These are phyloP conservation scores for Hibiscus mutabilis DNA, from an alignment of 345 rosid genomes.

Conservation along the genomic window DNA sequence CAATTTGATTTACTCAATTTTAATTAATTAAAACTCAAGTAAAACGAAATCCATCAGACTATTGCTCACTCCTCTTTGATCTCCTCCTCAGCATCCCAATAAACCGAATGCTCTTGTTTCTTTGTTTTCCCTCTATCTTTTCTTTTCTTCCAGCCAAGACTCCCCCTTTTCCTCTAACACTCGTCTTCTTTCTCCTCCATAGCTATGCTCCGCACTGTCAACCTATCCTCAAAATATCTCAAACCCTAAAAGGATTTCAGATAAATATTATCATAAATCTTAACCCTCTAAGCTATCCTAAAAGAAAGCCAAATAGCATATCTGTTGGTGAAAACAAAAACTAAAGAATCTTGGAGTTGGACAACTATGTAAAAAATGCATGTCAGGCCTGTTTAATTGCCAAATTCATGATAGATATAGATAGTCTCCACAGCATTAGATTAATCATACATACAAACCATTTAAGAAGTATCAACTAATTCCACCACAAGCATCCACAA, in stretches of 20 bases:
- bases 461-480: background rate
- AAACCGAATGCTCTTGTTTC: background rate
- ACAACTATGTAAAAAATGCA: background rate
- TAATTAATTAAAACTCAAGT: background rate
- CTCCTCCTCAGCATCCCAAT: constrained; percentile 4
- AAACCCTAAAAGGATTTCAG: background rate
- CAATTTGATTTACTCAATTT: background rate
- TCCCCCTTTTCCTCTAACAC: background rate
- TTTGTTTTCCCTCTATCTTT: background rate
- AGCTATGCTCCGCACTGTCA: background rate
- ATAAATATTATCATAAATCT: background rate
- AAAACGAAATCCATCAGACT: background rate
- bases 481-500: background rate
- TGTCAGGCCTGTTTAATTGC: background rate
- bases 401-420: background rate
- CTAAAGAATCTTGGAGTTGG: background rate
- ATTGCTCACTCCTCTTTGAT: background rate
- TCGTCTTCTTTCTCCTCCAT: background rate
- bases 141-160: background rate
- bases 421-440: background rate
- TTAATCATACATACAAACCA: background rate
- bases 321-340: background rate
- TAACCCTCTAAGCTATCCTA: background rate
- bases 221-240: background rate
- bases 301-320: background rate